phyloP scores from a whole-genome alignment of 225 moss, liverwort and hornwort species.

The Straminergon stramineum region DNA sequence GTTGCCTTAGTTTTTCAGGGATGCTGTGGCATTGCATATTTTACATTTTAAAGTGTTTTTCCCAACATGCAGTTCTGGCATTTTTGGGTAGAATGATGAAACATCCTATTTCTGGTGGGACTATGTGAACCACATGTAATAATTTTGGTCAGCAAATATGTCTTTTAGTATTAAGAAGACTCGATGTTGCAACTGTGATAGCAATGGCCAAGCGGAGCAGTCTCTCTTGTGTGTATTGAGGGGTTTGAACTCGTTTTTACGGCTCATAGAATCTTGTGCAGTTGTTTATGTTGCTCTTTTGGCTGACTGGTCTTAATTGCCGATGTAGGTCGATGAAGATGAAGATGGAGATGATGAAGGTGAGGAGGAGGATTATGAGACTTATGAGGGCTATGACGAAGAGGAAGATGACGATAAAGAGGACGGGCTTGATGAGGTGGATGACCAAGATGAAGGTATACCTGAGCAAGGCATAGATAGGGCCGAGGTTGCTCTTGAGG shows the following conservation, averaged over 20 bases:
- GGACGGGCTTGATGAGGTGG: constrained; percentile 44
- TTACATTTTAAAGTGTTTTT: background rate
- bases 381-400: constrained; percentile 49
- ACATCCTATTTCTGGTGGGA: background rate
- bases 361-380: constrained; percentile 60
- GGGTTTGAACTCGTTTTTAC: background rate
- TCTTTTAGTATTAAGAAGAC: background rate
- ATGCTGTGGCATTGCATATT: background rate
- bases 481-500: constrained; percentile 15
- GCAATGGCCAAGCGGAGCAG: background rate
- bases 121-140: background rate
- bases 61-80: background rate
- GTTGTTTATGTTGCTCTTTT: background rate
- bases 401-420: constrained; percentile 58
- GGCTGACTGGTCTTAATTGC: background rate
- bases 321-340: constrained; percentile 44
- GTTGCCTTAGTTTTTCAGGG: background rate
- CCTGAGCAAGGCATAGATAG: constrained; percentile 27
- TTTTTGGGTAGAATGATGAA: background rate
- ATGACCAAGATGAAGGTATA: constrained; percentile 32
- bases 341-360: constrained; percentile 38
- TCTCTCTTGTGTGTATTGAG: background rate
- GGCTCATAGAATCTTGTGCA: background rate
- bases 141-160: background rate
- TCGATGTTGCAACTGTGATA: background rate